Evolutionary conservation across 352 stramenopile genomes (phyloP).

Genomic region (Phytophthora citricola): DNA sequence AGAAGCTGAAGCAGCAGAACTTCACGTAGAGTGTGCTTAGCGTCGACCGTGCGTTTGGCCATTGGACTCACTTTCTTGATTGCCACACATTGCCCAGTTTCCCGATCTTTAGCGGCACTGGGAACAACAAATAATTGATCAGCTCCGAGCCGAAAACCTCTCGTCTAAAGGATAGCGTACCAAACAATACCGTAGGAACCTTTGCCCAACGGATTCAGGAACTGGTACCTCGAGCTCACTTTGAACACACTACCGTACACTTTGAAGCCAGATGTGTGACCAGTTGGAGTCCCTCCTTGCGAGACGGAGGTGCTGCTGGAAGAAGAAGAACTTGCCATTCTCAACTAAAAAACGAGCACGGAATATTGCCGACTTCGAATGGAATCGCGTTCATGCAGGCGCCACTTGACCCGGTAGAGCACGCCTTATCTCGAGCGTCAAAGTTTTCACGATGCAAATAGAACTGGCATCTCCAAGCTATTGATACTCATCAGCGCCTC

Average conservation of each 20-base stretch:
- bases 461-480: not conserved
- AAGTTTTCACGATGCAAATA: constrained; percentile 10
- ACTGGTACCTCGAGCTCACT: constrained; percentile 83
- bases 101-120: constrained; percentile 78
- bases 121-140: not conserved
- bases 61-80: constrained; percentile 94
- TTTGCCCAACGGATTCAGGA: constrained; percentile 90
- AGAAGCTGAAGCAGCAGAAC: constrained; percentile 89
- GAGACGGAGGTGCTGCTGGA: constrained; percentile 16
- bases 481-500: not conserved
- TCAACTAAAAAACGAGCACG: not conserved
- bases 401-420: no score
- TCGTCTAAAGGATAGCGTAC: constrained; percentile 30
- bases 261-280: constrained; percentile 53
- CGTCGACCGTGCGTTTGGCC: constrained; percentile 78
- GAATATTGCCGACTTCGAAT: not conserved
- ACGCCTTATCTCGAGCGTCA: not conserved
- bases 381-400: not conserved
- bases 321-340: constrained; percentile 22
- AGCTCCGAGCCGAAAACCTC: not conserved
- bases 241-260: constrained; percentile 88
- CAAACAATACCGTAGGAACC: constrained; percentile 93
- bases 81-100: constrained; percentile 81
- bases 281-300: constrained; percentile 10
- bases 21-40: constrained; percentile 91